phyloP scores from a whole-genome alignment of 345 rosid species.

The Brassica carinata region DNA sequence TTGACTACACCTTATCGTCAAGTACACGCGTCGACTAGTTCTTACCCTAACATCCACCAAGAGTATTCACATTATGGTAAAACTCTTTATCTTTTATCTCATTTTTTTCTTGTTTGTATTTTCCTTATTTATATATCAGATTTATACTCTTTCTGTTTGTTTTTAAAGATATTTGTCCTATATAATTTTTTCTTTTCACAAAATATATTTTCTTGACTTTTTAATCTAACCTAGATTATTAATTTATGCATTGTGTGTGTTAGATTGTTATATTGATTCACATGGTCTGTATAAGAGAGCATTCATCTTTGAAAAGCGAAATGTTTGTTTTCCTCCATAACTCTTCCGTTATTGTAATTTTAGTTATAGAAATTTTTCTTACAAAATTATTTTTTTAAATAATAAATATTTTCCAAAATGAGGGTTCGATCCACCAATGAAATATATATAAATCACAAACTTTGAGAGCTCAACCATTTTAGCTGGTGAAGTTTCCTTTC shows the following conservation, averaged over 20 bases:
- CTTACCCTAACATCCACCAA: slow-evolving; percentile 48
- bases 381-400: no score
- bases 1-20: slow-evolving; percentile 41
- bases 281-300: not conserved
- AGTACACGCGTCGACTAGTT: slow-evolving; percentile 39
- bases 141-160: slow-evolving; percentile 4
- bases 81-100: slow-evolving; percentile 8
- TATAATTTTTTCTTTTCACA: not conserved
- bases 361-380: not conserved
- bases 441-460: not conserved
- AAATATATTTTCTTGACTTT: not conserved
- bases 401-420: not conserved
- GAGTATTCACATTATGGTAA: slow-evolving; percentile 73
- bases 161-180: not conserved
- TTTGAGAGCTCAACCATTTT: not conserved
- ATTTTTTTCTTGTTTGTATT: not conserved
- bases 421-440: not conserved
- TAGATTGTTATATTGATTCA: not conserved
- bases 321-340: not conserved
- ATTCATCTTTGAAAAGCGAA: not conserved
- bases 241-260: not conserved
- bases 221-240: not conserved
- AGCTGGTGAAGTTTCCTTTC: not conserved
- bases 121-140: slow-evolving; percentile 33
- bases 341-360: not conserved